These are phyloP conservation scores for Ashbya aceris DNA, from an alignment of 1,139 yeast genomes.

Conservation along the genomic window DNA sequence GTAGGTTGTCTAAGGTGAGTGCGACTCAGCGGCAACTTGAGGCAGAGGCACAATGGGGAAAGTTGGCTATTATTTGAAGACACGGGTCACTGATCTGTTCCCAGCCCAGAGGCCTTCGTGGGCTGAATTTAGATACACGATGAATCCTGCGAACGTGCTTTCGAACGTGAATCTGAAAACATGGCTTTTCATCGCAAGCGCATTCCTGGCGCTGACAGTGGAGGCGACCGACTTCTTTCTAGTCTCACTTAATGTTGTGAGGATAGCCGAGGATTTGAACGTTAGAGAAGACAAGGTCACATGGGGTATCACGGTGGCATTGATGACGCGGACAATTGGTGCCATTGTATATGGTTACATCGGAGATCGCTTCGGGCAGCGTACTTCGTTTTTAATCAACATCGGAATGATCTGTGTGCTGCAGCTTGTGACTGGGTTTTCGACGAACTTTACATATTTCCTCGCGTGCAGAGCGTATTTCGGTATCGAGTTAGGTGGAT, in stretches of 20 bases:
- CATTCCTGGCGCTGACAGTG: slow-evolving; percentile 68
- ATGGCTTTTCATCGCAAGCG: slow-evolving; percentile 49
- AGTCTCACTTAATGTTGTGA: slow-evolving; percentile 51
- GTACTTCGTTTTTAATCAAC: slow-evolving; percentile 56
- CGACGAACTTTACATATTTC: slow-evolving; percentile 52
- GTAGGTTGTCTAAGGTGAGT: too few relatives aligned
- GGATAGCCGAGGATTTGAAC: slow-evolving; percentile 45
- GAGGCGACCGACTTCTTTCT: slow-evolving; percentile 75
- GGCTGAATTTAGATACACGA: slow-evolving; percentile 20
- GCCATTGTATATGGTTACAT: slow-evolving; percentile 60
- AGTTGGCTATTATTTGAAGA: slow-evolving; percentile 31
- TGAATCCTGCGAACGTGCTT: slow-evolving; percentile 50
- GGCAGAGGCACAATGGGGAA: slow-evolving; percentile 2
- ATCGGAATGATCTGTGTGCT: slow-evolving; percentile 44
- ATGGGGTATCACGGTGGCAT: slow-evolving; percentile 74
- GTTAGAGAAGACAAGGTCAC: slow-evolving; percentile 47
- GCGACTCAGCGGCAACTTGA: too few relatives aligned
- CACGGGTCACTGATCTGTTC: slow-evolving; percentile 36
- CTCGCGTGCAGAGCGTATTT: slow-evolving; percentile 61
- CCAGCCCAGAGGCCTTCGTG: slow-evolving; percentile 33
- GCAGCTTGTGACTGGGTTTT: slow-evolving; percentile 69
- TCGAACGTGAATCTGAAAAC: slow-evolving; percentile 43
- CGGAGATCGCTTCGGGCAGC: slow-evolving; percentile 64
- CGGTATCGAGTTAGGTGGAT: slow-evolving; percentile 65
- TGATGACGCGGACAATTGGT: slow-evolving; percentile 75